A percentile compares a stretch with the other conserved stretches of the same genome.
Conservation (phyloP, 495 filamentous ascomycete species). For the Tuber brumale region DNA sequence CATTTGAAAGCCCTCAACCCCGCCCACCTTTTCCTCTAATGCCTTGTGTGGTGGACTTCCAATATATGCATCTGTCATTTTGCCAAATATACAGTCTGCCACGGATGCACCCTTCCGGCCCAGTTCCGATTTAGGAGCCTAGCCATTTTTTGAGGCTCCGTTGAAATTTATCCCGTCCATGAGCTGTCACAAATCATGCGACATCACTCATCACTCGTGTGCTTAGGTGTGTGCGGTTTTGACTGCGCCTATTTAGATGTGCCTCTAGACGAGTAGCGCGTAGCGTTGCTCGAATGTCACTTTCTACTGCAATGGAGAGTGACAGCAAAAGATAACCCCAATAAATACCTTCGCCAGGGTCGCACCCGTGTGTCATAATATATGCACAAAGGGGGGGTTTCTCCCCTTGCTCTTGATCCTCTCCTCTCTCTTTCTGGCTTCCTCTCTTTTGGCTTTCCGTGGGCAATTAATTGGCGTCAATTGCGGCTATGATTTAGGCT, state of each 20-base stretch:
- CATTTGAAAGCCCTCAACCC: not conserved
- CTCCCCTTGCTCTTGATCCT: not conserved
- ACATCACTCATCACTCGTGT: slow-evolving; percentile 1
- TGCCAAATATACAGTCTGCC: not conserved
- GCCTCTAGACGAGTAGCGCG: not conserved
- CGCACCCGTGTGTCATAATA: not conserved
- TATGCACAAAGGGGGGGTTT: not conserved
- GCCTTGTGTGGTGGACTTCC: not conserved
- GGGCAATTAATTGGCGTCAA: not conserved
- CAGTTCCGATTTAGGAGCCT: not conserved
- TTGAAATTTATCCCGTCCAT: not conserved
- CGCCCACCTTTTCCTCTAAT: not conserved
- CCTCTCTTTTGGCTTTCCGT: not conserved
- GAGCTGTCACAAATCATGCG: not conserved
- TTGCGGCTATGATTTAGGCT: not conserved
- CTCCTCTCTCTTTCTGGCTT: not conserved
- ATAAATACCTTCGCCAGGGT: not conserved
- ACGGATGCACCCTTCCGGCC: not conserved
- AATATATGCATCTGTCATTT: not conserved
- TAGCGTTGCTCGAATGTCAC: not conserved
- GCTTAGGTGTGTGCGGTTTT: not conserved
- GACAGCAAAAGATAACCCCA: not conserved
- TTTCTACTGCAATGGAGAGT: not conserved
- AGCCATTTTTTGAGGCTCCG: not conserved
- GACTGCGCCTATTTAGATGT: not conserved